Percentiles rank a stretch among this genome's conserved stretches.
These are phyloP conservation scores for Syzygium syzygioides DNA, from an alignment of 441 rosid species.

Conservation along the genomic window DNA sequence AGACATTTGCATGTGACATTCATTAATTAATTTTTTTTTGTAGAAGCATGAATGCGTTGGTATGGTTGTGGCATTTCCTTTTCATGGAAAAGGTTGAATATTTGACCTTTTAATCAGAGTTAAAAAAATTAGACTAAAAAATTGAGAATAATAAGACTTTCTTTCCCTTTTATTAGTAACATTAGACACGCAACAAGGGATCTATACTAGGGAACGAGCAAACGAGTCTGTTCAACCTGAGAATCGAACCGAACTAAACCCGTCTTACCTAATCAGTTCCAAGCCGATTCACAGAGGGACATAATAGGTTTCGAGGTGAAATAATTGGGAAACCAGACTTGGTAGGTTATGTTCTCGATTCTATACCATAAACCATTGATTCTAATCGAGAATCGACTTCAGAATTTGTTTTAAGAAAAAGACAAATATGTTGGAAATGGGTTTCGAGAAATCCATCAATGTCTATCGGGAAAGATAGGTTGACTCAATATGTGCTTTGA, in stretches of 20 bases:
- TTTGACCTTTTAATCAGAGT: background rate
- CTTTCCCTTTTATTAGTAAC: background rate
- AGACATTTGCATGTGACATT: background rate
- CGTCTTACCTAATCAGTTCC: background rate
- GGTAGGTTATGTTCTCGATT: background rate
- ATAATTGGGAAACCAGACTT: background rate
- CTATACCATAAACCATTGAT: background rate
- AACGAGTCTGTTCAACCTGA: accelerated
- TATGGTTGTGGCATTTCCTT: background rate
- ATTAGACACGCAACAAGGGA: background rate
- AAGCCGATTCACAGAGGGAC: background rate
- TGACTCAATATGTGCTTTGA: background rate
- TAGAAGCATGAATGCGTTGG: background rate
- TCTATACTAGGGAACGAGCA: background rate
- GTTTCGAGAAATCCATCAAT: background rate
- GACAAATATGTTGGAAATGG: background rate
- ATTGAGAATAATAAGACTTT: background rate
- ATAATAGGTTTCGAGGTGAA: background rate
- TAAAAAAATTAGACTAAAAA: background rate
- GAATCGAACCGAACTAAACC: background rate
- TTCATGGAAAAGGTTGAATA: background rate
- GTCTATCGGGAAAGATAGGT: background rate
- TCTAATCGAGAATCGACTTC: background rate
- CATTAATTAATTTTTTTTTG: background rate
- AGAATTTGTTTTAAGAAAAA: background rate